Evolutionary conservation across 805 yeast species (phyloP).

Genomic region (Candida broadrunensis): DNA sequence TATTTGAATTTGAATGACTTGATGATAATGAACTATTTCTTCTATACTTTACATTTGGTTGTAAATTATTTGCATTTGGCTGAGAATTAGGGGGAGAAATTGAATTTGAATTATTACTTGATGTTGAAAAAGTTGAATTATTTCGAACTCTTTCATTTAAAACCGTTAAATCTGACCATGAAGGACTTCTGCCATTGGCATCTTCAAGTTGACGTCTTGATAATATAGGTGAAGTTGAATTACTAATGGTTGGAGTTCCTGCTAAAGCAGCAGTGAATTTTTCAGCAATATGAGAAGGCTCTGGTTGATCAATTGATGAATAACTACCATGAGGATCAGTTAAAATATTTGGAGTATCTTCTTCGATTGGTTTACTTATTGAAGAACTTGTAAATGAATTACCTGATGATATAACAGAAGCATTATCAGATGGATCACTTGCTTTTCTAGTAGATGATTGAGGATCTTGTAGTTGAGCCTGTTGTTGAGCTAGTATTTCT

Average conservation of each 20-base stretch:
- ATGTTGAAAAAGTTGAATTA: neutral
- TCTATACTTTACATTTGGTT: slow-evolving; percentile 4
- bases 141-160: neutral
- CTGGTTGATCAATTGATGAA: neutral
- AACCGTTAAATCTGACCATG: neutral
- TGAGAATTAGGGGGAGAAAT: neutral
- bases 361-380: neutral
- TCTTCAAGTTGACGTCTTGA: neutral
- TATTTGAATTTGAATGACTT: slow-evolving; percentile 9
- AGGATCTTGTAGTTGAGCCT: neutral
- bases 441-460: neutral
- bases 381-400: neutral
- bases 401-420: neutral
- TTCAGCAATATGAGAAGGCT: neutral
- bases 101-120: neutral
- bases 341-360: neutral
- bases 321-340: neutral
- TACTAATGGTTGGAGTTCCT: neutral
- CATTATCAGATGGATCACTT: neutral
- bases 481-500: neutral
- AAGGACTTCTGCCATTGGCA: neutral
- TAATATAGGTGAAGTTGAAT: neutral
- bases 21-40: slow-evolving; percentile 19
- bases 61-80: slow-evolving; percentile 5
- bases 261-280: neutral